A percentile compares a stretch with the other conserved stretches of the same genome.
phyloP scores from a whole-genome alignment of 1,139 yeast species.

The Debaryomyces udenii region DNA sequence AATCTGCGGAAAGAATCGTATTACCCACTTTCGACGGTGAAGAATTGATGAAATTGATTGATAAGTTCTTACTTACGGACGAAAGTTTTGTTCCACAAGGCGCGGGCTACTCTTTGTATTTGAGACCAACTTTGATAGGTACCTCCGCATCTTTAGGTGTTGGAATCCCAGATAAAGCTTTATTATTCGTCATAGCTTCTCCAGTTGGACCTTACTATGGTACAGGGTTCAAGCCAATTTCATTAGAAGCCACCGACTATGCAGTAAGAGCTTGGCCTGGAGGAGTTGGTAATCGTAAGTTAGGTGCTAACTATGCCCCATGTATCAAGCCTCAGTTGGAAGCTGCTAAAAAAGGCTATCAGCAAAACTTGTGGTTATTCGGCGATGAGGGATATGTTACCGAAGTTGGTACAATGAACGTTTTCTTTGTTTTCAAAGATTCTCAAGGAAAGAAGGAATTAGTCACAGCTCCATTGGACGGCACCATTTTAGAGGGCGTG shows the following conservation, averaged over 20 bases:
- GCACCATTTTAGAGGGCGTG: constrained; percentile 95
- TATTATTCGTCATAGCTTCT: constrained; percentile 82
- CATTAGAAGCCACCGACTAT: constrained; percentile 89
- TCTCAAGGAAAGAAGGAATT: constrained; percentile 83
- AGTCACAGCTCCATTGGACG: constrained; percentile 95
- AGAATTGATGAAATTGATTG: constrained; percentile 72
- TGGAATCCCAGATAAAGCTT: constrained; percentile 74
- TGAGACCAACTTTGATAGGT: constrained; percentile 94
- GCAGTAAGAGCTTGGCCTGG: constrained; percentile 99
- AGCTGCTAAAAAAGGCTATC: constrained; percentile 89
- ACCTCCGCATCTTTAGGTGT: constrained; percentile 88
- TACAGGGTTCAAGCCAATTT: constrained; percentile 92
- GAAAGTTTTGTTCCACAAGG: constrained; percentile 78
- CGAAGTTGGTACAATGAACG: constrained; percentile 98
- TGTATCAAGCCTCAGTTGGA: constrained; percentile 85
- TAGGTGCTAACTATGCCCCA: constrained; percentile 98
- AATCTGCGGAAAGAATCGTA: constrained; percentile 83
- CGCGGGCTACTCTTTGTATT: constrained; percentile 85
- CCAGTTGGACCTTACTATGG: constrained; percentile 95
- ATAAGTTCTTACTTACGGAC: constrained; percentile 74
- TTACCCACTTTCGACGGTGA: constrained; percentile 83
- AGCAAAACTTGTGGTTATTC: constrained; percentile 94
- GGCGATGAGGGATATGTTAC: constrained; percentile 89
- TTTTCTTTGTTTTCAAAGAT: constrained; percentile 78
- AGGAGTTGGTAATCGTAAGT: constrained; percentile 92